These are phyloP conservation scores for Monilinia laxa DNA, from an alignment of 2,329 filamentous ascomycete species.

Conservation along the genomic window DNA sequence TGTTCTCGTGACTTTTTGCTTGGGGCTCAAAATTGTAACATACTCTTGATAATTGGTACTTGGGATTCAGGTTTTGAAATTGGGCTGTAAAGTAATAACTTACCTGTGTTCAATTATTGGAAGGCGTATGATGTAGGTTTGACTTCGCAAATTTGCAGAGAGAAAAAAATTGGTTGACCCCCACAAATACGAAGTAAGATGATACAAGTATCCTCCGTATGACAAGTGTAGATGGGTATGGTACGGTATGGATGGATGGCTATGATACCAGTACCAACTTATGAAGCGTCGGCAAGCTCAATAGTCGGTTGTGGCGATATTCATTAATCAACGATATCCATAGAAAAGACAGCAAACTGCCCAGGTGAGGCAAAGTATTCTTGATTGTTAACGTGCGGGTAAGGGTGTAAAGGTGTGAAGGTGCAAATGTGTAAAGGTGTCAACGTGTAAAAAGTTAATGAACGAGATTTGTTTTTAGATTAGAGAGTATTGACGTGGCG, in stretches of 20 bases:
- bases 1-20: background rate
- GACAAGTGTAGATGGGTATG: background rate
- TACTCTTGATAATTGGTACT: background rate
- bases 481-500: constrained; percentile 13
- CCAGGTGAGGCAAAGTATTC: background rate
- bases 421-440: no score
- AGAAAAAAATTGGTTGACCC: background rate
- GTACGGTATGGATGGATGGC: no score
- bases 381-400: background rate
- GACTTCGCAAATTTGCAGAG: constrained; percentile 9
- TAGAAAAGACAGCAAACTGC: background rate
- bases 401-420: no score
- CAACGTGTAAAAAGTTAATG: background rate
- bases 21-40: background rate
- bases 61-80: constrained; percentile 1
- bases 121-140: background rate
- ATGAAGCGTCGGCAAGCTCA: constrained; percentile 5
- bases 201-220: background rate
- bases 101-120: background rate
- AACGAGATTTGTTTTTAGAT: background rate
- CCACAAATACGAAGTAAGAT: background rate
- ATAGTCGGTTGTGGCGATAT: constrained; percentile 1
- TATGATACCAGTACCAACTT: background rate
- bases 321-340: background rate
- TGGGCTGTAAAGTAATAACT: background rate